Conservation (phyloP, 495 filamentous ascomycete species). For the Viridothelium virens region DNA sequence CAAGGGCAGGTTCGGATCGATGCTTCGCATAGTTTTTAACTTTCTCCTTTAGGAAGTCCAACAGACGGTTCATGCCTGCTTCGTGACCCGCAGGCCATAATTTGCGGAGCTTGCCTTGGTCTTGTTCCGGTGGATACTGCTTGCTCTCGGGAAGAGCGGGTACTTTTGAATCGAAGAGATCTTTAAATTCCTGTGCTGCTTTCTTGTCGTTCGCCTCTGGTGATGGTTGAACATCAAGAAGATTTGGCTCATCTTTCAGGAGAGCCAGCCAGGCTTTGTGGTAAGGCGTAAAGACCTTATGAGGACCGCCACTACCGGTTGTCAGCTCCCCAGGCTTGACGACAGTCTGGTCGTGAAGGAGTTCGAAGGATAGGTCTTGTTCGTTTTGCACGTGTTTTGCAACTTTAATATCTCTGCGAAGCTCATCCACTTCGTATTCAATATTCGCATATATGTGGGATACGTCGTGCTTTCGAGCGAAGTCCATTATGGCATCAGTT, state of each 20-base stretch:
- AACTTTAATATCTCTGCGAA: slow-evolving; percentile 41
- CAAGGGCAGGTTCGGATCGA: slow-evolving; percentile 35
- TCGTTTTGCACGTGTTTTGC: slow-evolving; percentile 27
- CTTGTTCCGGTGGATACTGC: slow-evolving; percentile 33
- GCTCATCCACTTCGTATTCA: slow-evolving; percentile 56
- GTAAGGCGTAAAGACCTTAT: slow-evolving; percentile 42
- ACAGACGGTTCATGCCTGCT: slow-evolving; percentile 36
- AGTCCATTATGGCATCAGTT: slow-evolving; percentile 33
- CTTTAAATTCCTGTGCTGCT: slow-evolving; percentile 25
- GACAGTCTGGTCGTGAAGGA: slow-evolving; percentile 39
- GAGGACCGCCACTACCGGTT: slow-evolving; percentile 32
- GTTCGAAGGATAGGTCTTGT: slow-evolving; percentile 22
- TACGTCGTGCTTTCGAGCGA: slow-evolving; percentile 34
- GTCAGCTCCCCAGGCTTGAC: slow-evolving; percentile 35
- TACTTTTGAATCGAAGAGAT: slow-evolving; percentile 30
- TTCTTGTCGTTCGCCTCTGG: slow-evolving; percentile 32
- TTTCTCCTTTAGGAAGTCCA: slow-evolving; percentile 34
- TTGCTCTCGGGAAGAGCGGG: slow-evolving; percentile 36
- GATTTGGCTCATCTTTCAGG: slow-evolving; percentile 30
- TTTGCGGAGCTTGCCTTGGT: slow-evolving; percentile 33
- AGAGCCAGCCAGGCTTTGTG: slow-evolving; percentile 35
- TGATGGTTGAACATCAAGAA: slow-evolving; percentile 31
- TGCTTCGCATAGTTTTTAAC: slow-evolving; percentile 35
- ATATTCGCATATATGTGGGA: slow-evolving; percentile 48
- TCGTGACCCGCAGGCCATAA: slow-evolving; percentile 41